phyloP scores from a whole-genome alignment of 768 basidiomycete genomes.

The Tylopilus vinaceipallidus region DNA sequence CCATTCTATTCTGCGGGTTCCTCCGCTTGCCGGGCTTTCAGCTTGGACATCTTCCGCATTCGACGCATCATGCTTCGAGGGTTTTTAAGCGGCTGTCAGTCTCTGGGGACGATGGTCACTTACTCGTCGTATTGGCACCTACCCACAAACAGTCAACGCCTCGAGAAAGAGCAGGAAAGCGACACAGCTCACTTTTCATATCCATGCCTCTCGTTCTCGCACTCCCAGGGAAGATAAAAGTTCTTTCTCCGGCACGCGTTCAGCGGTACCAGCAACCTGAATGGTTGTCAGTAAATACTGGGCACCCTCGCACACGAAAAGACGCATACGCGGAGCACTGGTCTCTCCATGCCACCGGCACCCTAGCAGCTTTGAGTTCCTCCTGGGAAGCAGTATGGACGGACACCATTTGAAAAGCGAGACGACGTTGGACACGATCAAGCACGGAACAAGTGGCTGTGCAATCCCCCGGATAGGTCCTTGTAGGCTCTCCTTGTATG shows the following conservation, averaged over 20 bases:
- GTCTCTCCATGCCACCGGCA: constrained; percentile 86
- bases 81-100: not conserved
- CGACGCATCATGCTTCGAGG: constrained; percentile 72
- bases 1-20: constrained; percentile 34
- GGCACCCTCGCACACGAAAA: not conserved
- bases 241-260: constrained; percentile 82
- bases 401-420: constrained; percentile 52
- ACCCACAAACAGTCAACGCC: constrained; percentile 4
- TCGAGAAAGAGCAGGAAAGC: not conserved
- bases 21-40: constrained; percentile 50
- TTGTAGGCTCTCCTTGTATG: no score
- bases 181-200: constrained; percentile 71
- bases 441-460: no score
- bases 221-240: constrained; percentile 87
- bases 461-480: no score
- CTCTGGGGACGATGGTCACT: constrained; percentile 31
- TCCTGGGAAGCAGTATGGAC: constrained; percentile 79
- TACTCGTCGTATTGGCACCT: constrained; percentile 97
- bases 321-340: constrained; percentile 82
- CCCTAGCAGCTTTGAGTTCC: constrained; percentile 70
- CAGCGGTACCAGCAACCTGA: constrained; percentile 80
- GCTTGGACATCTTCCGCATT: constrained; percentile 81
- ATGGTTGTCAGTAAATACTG: not conserved
- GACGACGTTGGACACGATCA: no score
- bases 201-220: constrained; percentile 80